Percentiles rank a stretch among this genome's conserved stretches.
These are phyloP conservation scores for Saprolegnia parasitica DNA, from an alignment of 352 stramenopile species.

Conservation along the genomic window DNA sequence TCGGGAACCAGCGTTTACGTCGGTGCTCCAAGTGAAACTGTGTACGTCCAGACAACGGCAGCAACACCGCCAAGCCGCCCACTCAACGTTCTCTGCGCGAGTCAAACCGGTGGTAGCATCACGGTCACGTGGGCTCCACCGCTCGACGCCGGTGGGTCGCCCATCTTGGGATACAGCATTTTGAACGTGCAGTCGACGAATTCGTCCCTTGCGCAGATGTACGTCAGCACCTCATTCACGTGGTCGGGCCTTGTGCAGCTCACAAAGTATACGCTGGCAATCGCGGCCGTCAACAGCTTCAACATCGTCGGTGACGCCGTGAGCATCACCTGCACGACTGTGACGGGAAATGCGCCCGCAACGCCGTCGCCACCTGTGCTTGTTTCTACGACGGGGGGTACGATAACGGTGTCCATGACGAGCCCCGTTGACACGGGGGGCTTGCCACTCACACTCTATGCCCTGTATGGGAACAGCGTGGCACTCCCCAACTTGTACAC, in stretches of 20 bases:
- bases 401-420: neutral
- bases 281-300: neutral
- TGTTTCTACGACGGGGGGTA: neutral
- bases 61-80: neutral
- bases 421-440: neutral
- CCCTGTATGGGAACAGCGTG: neutral
- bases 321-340: neutral
- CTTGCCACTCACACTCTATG: neutral
- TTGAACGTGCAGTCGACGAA: neutral
- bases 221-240: neutral
- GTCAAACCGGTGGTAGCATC: neutral
- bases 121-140: neutral
- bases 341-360: neutral
- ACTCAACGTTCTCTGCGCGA: neutral
- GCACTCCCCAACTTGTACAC: neutral
- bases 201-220: neutral
- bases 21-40: neutral
- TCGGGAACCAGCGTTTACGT: neutral
- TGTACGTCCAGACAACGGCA: neutral
- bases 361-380: neutral
- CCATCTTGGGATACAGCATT: neutral
- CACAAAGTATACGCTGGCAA: neutral
- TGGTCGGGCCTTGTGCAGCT: neutral
- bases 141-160: neutral
- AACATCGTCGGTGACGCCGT: neutral